Evolutionary conservation across 2,329 filamentous ascomycete species (phyloP), one percentile per base, ranked within the genome.

Genomic region (Verticillium longisporum): DNA sequence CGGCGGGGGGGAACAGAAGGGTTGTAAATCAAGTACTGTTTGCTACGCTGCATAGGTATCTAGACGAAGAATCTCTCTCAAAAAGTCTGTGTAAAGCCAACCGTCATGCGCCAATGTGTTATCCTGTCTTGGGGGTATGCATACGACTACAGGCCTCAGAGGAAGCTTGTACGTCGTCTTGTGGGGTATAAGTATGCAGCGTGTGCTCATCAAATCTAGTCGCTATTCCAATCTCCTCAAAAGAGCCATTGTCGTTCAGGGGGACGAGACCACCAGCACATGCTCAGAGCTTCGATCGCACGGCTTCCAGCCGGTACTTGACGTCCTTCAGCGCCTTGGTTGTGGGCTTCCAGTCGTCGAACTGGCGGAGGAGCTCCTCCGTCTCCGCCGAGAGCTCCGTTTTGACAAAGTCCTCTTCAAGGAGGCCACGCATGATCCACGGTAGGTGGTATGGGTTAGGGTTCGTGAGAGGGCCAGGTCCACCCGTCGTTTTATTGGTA

Each of bases 321-420:
- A 99, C 93, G 74, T 99, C 95, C 76, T 95, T 97, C 61, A 99
- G 77, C 54, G 90, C 90, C 77, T 98, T 99, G 7, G 88, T 96
- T 0, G 81, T 83, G 0, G 95, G 95, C 70, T 90, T 93, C 95
- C 95, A 99, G 59, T 91, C 87, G 72, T 98, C 93, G 74, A 98
- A 99, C 73, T 96, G 87, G 62, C 80, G 81, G n/a, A 99, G 78
- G 58, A 99, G 75, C 69, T 92, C 85, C 63, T 85, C 84, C 6
- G 91, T 92, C 75, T 99, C 95, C 1, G 82, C 76, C 36, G 85
- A 85, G 18, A 96, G 77, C 70, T 96, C 90, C 26, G 86, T 90
- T 73, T 90, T 92, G 31, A 98, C 94, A 69, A 92, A 87, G 18
- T 95, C 89, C 73, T 99, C 95, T 72, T 98, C 95, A 2, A 99